These are phyloP conservation scores for Nyssa sinensis DNA, from an alignment of 148 eudicot species.

Conservation along the genomic window DNA sequence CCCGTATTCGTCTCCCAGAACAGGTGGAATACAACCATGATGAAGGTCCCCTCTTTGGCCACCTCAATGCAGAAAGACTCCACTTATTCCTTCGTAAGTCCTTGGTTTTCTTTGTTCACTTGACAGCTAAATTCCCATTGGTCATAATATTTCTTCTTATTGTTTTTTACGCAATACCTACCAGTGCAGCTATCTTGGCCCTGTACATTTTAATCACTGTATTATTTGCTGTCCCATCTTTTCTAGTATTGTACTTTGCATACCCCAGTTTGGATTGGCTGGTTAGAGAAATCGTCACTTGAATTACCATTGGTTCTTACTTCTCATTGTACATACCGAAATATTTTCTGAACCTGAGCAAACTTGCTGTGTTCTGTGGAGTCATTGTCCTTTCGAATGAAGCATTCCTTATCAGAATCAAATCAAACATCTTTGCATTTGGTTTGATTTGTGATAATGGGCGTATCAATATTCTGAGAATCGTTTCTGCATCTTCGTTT, in stretches of 20 bases:
- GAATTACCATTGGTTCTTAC: conserved; percentile 1
- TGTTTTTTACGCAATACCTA: conserved; percentile 53
- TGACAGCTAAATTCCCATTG: conserved; percentile 52
- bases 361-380: neutral
- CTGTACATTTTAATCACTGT: conserved; percentile 53
- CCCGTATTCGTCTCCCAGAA: conserved; percentile 17
- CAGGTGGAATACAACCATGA: conserved; percentile 15
- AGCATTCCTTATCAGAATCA: too few relatives aligned
- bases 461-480: too few relatives aligned
- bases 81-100: conserved; percentile 39
- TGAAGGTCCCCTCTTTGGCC: too few relatives aligned
- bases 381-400: neutral
- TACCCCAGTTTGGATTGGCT: conserved; percentile 62
- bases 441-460: too few relatives aligned
- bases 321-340: too few relatives aligned
- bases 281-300: conserved; percentile 49
- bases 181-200: conserved; percentile 62
- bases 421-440: too few relatives aligned
- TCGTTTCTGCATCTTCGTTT: too few relatives aligned
- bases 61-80: conserved; percentile 32
- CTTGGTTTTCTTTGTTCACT: conserved; percentile 40
- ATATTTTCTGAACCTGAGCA: too few relatives aligned
- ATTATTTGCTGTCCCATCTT: conserved; percentile 53
- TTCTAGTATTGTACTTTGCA: conserved; percentile 55
- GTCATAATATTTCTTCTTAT: conserved; percentile 52